Base-by-base conservation (phyloP, 345 rosid species). In the Adansonia digitata region DNA sequence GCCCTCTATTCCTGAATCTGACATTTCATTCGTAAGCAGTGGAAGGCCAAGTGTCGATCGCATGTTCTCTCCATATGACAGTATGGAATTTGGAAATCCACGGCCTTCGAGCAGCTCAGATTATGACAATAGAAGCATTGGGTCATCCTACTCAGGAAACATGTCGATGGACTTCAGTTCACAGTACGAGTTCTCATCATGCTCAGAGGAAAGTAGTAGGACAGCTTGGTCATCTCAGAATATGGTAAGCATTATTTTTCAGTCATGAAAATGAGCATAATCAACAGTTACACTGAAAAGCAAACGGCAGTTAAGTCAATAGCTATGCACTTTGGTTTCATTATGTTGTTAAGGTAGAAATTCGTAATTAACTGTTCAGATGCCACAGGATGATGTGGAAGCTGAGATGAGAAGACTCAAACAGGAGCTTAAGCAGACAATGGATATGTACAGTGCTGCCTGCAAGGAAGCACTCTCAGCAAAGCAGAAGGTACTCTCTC, bases 401-500 rank as follows among this genome's bases (percentile, higher is more conserved):
- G 83, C 90, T 5, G 97, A 91, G 83, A 87, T 94, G 92, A 86
- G 85, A 78, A 88, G 89, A 85, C 96, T 94, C 43, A 91, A 78
- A 80, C 67, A 79, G 74, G 97, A 92, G 86, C 88, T 92, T 46
- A 86, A 84, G 82, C 84, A 90, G 74, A 88, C 97, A 56, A 88
- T 90, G 83, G 94, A 90, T 4, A 85, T 92, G 93, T 90, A 88
- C 74, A 86, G 85, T 59, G 83, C 79, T 40, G 97, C 92, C 20
- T 88, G 92, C 81, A 92, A 86, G 81, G 97, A 92, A 85, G 90
- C 92, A 67, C 85, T 92, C 53, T 17, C 88, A 35, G 93, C 93
- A 43, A 90, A 87, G 77, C 86, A 88, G 27, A 81, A 73, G 84
- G 96, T 91, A 81, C 48, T 4, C n/a, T n/a, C n/a, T n/a, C n/a